Evolutionary conservation across 2,329 filamentous ascomycete genomes (phyloP).

Genomic region (Akanthomyces muscarius): DNA sequence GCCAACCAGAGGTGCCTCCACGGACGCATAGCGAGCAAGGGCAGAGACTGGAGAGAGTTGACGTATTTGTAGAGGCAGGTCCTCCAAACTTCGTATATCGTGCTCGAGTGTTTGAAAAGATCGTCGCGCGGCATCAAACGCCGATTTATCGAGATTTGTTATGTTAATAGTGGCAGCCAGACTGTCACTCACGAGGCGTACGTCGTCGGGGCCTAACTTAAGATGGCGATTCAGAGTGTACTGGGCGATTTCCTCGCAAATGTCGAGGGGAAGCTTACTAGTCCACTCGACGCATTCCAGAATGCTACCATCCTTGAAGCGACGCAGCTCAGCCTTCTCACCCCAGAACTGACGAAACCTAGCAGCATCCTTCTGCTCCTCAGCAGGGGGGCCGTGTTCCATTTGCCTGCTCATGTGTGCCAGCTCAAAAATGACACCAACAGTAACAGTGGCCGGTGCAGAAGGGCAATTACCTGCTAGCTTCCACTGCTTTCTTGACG

Average conservation of each 20-base stretch:
- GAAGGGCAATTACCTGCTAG: constrained; percentile 23
- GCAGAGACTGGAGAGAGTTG: constrained; percentile 72
- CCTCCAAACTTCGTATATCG: constrained; percentile 72
- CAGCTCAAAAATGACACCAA: constrained; percentile 71
- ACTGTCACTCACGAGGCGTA: constrained; percentile 48
- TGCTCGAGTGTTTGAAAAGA: constrained; percentile 71
- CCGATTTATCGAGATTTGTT: constrained; percentile 44
- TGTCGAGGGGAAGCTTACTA: constrained; percentile 56
- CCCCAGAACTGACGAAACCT: constrained; percentile 92
- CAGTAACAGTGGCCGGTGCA: constrained; percentile 41
- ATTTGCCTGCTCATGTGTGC: constrained; percentile 70
- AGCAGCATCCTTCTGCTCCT: constrained; percentile 77
- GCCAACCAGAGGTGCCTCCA: constrained; percentile 39
- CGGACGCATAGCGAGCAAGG: constrained; percentile 69
- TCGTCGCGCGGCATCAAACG: constrained; percentile 66
- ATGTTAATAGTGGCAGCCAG: constrained; percentile 47
- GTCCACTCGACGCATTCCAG: constrained; percentile 88
- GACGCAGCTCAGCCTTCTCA: constrained; percentile 83
- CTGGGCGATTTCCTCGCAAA: constrained; percentile 75
- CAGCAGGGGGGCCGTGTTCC: constrained; percentile 82
- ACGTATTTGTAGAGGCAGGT: constrained; percentile 81
- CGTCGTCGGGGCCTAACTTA: constrained; percentile 50
- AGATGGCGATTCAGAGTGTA: constrained; percentile 71
- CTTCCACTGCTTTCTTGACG: constrained; percentile 31
- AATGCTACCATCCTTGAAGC: constrained; percentile 94